Conservation (phyloP, 2,329 filamentous ascomycete genomes). For the Fusarium udum region DNA sequence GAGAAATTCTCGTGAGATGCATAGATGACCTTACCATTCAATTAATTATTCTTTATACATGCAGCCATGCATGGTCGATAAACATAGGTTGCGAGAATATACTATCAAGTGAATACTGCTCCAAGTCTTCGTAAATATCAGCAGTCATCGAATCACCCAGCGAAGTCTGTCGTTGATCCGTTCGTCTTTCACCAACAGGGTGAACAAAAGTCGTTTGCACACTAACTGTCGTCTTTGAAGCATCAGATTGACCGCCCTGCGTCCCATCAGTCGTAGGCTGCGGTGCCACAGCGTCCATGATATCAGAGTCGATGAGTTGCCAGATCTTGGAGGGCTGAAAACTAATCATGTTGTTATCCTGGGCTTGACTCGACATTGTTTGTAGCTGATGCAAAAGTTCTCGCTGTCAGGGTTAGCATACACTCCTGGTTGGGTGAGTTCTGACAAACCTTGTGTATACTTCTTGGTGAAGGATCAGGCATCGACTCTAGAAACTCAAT, state of each 20-base stretch:
- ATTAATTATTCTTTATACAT: slow-evolving; percentile 6
- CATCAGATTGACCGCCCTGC: slow-evolving; percentile 7
- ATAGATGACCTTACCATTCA: not conserved
- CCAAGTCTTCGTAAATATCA: slow-evolving; percentile 19
- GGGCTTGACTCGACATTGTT: slow-evolving; percentile 31
- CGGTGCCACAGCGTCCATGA: slow-evolving; percentile 27
- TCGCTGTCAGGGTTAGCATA: not conserved
- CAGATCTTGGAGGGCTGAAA: slow-evolving; percentile 31
- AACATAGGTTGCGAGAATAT: slow-evolving; percentile 36
- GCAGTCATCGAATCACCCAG: not conserved
- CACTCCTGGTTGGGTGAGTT: fast-evolving
- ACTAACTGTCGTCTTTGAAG: slow-evolving; percentile 18
- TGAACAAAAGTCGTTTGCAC: slow-evolving; percentile 33
- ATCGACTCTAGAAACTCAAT: slow-evolving; percentile 24
- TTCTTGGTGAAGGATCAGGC: slow-evolving; percentile 25
- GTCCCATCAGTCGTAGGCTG: slow-evolving; percentile 2
- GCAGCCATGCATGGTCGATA: slow-evolving; percentile 32
- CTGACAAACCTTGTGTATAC: slow-evolving; percentile 14
- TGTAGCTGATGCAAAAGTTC: slow-evolving; percentile 22
- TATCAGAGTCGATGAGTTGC: slow-evolving; percentile 28
- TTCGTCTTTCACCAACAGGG: slow-evolving; percentile 6
- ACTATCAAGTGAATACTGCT: slow-evolving; percentile 32
- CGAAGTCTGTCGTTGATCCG: not conserved
- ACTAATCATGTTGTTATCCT: slow-evolving; percentile 34
- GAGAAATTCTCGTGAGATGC: fast-evolving